Percentiles rank a stretch among this genome's conserved stretches.
These are phyloP conservation scores for Dysphania ambrosioides DNA, from an alignment of 148 eudicot species.

Conservation along the genomic window DNA sequence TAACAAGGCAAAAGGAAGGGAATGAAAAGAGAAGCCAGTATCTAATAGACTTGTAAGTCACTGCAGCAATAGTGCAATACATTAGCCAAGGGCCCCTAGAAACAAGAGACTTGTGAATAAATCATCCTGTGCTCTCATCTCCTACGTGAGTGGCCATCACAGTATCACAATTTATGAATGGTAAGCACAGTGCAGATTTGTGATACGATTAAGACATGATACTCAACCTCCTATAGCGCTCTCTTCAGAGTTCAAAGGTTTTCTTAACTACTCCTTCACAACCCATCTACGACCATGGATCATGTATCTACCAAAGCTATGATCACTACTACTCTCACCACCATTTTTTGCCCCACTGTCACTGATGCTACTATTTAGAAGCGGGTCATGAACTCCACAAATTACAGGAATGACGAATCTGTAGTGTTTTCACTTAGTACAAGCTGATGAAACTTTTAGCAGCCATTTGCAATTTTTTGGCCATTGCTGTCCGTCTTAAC, in stretches of 20 bases:
- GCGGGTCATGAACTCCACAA: constrained; percentile 94
- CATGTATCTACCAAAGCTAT: constrained; percentile 57
- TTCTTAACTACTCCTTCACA: constrained; percentile 57
- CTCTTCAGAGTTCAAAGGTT: not conserved
- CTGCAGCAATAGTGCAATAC: not conserved
- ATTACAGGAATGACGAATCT: no score
- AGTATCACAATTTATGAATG: not conserved
- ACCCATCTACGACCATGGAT: constrained; percentile 86
- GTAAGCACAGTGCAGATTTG: not conserved
- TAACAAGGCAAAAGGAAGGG: constrained; percentile 3
- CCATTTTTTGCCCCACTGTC: constrained; percentile 85
- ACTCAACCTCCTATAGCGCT: not conserved
- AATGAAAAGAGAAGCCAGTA: constrained; percentile 1
- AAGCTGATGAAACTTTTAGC: no score
- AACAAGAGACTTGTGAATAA: not conserved
- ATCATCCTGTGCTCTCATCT: constrained; percentile 2
- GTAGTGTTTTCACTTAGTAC: no score
- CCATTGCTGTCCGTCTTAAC: no score
- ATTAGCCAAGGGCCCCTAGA: not conserved
- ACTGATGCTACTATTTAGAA: constrained; percentile 79
- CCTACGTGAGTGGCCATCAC: not conserved
- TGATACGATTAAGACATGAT: not conserved
- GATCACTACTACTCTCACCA: constrained; percentile 93
- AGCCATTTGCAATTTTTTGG: no score
- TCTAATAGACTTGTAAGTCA: not conserved